These are phyloP conservation scores for Pyrrhoderma noxium DNA, from an alignment of 1,284 basidiomycete species.

Conservation along the genomic window DNA sequence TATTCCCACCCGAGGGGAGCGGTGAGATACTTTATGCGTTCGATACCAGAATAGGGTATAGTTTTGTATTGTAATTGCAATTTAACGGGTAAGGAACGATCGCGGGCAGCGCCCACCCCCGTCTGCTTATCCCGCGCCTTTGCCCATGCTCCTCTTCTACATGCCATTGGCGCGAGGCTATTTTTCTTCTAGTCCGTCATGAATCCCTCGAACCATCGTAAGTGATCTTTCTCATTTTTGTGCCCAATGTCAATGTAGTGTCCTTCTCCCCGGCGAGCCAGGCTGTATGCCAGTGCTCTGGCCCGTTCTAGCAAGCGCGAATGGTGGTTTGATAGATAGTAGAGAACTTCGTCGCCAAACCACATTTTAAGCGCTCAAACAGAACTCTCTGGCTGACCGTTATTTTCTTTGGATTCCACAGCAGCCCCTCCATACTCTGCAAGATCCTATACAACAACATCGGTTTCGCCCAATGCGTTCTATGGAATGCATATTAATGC, in stretches of 20 bases:
- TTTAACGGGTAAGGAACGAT: no score
- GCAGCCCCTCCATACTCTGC: constrained; percentile 1
- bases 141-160: constrained; percentile 3
- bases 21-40: no score
- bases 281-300: no score
- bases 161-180: constrained; percentile 1
- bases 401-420: neutral
- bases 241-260: no score
- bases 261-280: no score
- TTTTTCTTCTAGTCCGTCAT: neutral
- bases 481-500: constrained; percentile 14
- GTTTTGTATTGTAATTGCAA: neutral
- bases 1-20: no score
- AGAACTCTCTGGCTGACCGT: no score
- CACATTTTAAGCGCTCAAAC: no score
- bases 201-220: constrained; percentile 13
- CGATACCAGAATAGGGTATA: neutral
- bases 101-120: neutral
- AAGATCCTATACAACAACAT: constrained; percentile 3
- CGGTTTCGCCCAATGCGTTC: constrained; percentile 3
- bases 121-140: neutral
- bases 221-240: neutral
- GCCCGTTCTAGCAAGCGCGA: no score
- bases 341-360: no score
- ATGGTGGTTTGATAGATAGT: no score